Percentiles rank a stretch among this genome's conserved stretches.
Conservation (phyloP, 2,329 filamentous ascomycete genomes). For the Fusarium piperis region DNA sequence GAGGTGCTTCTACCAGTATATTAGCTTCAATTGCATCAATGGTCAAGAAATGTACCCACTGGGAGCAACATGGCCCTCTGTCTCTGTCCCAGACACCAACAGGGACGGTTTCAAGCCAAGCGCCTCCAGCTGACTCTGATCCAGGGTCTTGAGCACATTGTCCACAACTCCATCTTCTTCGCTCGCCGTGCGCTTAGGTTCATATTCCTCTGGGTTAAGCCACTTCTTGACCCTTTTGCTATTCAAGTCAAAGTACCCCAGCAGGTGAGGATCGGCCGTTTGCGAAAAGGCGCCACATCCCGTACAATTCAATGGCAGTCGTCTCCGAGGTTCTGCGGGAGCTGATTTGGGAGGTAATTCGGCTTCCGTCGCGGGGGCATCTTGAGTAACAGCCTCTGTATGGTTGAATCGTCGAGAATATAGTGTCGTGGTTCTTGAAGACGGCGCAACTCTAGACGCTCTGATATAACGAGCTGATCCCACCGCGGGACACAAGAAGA, state of each 20-base stretch:
- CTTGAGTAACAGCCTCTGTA: conserved; percentile 31
- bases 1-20: conserved; percentile 10
- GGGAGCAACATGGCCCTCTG: conserved; percentile 28
- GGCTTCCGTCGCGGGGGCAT: not conserved
- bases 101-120: conserved; percentile 58
- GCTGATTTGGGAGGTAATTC: not conserved
- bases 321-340: conserved; percentile 18
- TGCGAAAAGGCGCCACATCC: conserved; percentile 75
- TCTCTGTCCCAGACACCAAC: conserved; percentile 46
- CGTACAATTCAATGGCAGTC: conserved; percentile 66
- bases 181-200: conserved; percentile 19
- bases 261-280: conserved; percentile 57
- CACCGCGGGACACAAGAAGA: conserved; percentile 60
- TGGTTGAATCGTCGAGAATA: conserved; percentile 42
- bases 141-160: conserved; percentile 55
- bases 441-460: conserved; percentile 11
- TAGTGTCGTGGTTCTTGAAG: conserved; percentile 18
- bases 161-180: conserved; percentile 60
- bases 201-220: conserved; percentile 39
- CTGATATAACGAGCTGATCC: conserved; percentile 36
- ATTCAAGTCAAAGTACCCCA: conserved; percentile 65
- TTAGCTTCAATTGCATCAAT: conserved; percentile 12
- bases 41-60: conserved; percentile 12
- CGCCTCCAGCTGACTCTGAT: conserved; percentile 53
- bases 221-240: conserved; percentile 63